Base-by-base conservation (phyloP, 1,139 yeast species). In the Arxiozyma slooffiae region DNA sequence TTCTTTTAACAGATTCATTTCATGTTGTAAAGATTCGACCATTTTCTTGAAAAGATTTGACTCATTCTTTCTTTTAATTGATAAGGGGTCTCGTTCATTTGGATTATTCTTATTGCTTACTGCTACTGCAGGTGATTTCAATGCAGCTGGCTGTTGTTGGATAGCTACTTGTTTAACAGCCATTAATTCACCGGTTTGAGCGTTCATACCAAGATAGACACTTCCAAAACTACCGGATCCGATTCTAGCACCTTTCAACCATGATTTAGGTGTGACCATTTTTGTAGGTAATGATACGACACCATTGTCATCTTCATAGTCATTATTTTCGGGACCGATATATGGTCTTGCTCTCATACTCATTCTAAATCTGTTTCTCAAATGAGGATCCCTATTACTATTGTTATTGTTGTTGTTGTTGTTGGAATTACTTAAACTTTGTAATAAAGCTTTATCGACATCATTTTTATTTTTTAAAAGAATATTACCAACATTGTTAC, bases 171-270 rank as follows among this genome's bases (percentile, higher is more conserved):
- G 97, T 62, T 92, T 92, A 16, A 92, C 96, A 0, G 97, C 98
- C 96, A 92, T 88, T 50, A 92, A 73, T 63, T 89, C 97, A 43
- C 98, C 98, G 0, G 96, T 89, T 44, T 83, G 71, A 1, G 96
- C 86, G 63, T 89, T 88, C 83, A 92, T 82, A 1, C 97, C 98
- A 43, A 92, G 73, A 57, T 85, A 90, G 1, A 92, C 98, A 2
- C 88, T 82, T 37, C 97, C 98, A 72, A 89, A 92, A 56, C 95
- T 84, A 3, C 98, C 98, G 3, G 95, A 82, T 0, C 98, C 98
- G 57, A 92, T 88, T 43, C 90, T 73, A 0, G 96, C 87, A 26
- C 98, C 98, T 61, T 85, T 85, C 48, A 89, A 75, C 97, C 97
- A 92, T 46, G 84, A 77, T n/a, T 80, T 73, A 4, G 92, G 90